Conservation (phyloP, 257 asterid species). For the Perilla frutescens region DNA sequence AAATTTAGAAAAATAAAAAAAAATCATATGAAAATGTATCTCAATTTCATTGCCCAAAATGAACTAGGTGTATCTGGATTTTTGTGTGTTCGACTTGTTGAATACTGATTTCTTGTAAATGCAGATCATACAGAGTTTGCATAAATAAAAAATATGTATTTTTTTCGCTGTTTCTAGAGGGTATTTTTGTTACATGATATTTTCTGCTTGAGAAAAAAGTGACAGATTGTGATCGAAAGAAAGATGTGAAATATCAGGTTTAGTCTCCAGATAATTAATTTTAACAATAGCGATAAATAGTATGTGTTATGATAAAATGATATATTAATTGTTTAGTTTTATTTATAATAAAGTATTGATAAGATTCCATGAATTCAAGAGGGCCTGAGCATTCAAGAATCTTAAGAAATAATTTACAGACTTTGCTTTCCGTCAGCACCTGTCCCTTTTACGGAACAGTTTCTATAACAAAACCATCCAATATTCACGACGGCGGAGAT, state of each 20-base stretch:
- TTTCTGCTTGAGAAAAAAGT: background rate
- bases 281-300: background rate
- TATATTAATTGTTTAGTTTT: too few species aligned
- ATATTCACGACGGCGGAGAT: background rate
- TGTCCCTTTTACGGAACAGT: background rate
- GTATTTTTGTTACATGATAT: background rate
- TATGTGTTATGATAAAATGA: background rate
- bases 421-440: background rate
- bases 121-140: background rate
- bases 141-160: too few species aligned
- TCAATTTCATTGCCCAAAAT: background rate
- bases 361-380: background rate
- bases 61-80: background rate
- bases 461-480: background rate
- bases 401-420: background rate
- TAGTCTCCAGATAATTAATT: background rate
- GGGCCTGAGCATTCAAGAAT: slow-evolving; percentile 6
- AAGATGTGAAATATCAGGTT: background rate
- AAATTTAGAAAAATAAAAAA: slow-evolving; percentile 12
- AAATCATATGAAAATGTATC: background rate
- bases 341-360: background rate
- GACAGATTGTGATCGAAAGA: background rate
- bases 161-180: too few species aligned
- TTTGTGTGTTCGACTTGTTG: slow-evolving; percentile 6
- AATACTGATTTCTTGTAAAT: background rate